phyloP scores from a whole-genome alignment of 2,329 filamentous ascomycete species.

The Fusarium begoniae region DNA sequence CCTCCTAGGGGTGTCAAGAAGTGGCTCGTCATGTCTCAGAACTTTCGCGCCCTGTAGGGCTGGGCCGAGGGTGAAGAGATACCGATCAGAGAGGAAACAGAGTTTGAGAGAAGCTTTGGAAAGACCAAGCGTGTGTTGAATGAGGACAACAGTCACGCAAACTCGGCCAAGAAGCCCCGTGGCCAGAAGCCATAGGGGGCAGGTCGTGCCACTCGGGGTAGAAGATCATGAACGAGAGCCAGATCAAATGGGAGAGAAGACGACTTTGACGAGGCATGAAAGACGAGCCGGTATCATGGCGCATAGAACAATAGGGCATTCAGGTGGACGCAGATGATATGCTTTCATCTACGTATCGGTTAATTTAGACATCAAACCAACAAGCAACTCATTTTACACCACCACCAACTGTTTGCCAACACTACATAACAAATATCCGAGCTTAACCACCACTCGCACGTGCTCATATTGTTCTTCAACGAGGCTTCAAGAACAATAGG shows the following conservation, averaged over 20 bases:
- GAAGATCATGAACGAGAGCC: not conserved
- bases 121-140: not conserved
- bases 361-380: not conserved
- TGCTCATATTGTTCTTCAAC: constrained; percentile 28
- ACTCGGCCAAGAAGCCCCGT: constrained; percentile 9
- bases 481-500: constrained; percentile 31
- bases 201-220: not conserved
- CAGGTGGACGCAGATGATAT: not conserved
- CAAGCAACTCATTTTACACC: not conserved
- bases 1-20: constrained; percentile 62
- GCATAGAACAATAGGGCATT: constrained; percentile 5
- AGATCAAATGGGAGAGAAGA: not conserved
- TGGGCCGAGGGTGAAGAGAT: constrained; percentile 1
- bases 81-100: not conserved
- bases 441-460: not conserved
- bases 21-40: constrained; percentile 78
- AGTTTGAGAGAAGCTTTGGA: not conserved
- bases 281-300: not conserved
- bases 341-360: not conserved
- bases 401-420: not conserved
- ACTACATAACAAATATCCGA: not conserved
- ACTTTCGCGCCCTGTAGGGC: constrained; percentile 66
- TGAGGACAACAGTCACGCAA: constrained; percentile 17
- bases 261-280: not conserved
- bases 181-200: constrained; percentile 14